Conservation (phyloP, 2,329 filamentous ascomycete genomes). For the Cytospora chrysosperma region DNA sequence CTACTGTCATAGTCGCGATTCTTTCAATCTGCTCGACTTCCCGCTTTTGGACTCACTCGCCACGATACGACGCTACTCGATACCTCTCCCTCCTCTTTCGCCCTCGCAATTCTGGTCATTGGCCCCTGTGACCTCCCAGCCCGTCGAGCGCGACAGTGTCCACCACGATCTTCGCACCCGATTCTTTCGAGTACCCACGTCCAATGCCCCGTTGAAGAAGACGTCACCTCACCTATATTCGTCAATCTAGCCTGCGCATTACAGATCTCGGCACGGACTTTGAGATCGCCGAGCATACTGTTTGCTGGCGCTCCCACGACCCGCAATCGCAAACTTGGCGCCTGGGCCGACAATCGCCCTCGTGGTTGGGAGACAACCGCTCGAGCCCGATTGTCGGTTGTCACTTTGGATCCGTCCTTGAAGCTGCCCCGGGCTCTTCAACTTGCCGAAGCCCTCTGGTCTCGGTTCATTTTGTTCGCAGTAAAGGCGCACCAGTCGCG, state of each 20-base stretch:
- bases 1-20: conserved; percentile 14
- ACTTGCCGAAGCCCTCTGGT: conserved; percentile 16
- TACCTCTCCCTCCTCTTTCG: conserved; percentile 2
- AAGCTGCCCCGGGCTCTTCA: conserved; percentile 19
- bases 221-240: neutral
- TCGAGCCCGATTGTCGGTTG: conserved; percentile 23
- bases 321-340: conserved; percentile 20
- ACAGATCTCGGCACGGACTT: conserved; percentile 3
- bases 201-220: conserved; percentile 18
- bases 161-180: conserved; percentile 5
- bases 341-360: conserved; percentile 24
- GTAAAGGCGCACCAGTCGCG: conserved; percentile 58
- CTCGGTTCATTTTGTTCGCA: conserved; percentile 32
- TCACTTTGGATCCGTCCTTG: conserved; percentile 24
- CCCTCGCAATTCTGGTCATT: conserved; percentile 21
- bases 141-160: conserved; percentile 18
- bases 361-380: conserved; percentile 24
- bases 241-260: conserved; percentile 6
- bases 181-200: conserved; percentile 9
- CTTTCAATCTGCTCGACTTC: conserved; percentile 8
- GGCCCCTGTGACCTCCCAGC: conserved; percentile 14
- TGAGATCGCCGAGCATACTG: conserved; percentile 8
- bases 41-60: conserved; percentile 6
- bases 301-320: conserved; percentile 3
- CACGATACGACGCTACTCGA: conserved; percentile 10